Evolutionary conservation across 305 asterid genomes (phyloP).

Genomic region (Salvia sclarea): DNA sequence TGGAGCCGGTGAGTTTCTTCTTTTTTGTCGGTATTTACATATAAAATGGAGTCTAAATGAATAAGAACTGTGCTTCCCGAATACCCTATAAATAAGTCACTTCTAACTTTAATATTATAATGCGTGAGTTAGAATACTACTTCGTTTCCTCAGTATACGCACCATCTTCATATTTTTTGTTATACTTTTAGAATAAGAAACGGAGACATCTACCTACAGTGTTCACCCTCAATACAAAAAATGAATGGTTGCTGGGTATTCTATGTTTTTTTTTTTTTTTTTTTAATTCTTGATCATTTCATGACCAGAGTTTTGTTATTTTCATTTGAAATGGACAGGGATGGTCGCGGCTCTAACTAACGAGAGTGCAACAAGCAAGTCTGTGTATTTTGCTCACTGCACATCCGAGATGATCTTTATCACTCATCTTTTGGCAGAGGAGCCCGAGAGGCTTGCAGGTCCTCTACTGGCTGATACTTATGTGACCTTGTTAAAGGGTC

Average conservation of each 20-base stretch:
- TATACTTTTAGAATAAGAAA: not conserved
- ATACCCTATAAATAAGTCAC: not conserved
- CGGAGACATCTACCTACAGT: not conserved
- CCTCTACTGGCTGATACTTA: conserved; percentile 91
- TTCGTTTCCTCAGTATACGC: no score
- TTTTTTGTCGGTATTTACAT: conserved; percentile 6
- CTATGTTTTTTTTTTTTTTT: not conserved
- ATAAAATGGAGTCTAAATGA: not conserved
- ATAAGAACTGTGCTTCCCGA: not conserved
- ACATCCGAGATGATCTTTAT: conserved; percentile 96
- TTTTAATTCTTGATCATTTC: not conserved
- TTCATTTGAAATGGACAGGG: conserved; percentile 46
- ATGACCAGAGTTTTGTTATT: not conserved
- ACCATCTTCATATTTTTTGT: not conserved
- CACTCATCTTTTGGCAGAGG: conserved; percentile 89
- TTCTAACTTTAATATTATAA: no score
- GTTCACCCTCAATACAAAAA: not conserved
- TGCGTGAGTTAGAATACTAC: no score
- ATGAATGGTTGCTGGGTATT: not conserved
- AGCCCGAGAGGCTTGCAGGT: conserved; percentile 91
- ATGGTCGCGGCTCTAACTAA: conserved; percentile 94
- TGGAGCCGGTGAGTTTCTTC: conserved; percentile 66
- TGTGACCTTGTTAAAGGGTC: conserved; percentile 89
- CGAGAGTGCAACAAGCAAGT: conserved; percentile 95
- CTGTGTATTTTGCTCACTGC: conserved; percentile 90